Evolutionary conservation across 208 protist species (phyloP), one percentile per base, ranked within the genome.

Genomic region (Leishmania aethiopica): DNA sequence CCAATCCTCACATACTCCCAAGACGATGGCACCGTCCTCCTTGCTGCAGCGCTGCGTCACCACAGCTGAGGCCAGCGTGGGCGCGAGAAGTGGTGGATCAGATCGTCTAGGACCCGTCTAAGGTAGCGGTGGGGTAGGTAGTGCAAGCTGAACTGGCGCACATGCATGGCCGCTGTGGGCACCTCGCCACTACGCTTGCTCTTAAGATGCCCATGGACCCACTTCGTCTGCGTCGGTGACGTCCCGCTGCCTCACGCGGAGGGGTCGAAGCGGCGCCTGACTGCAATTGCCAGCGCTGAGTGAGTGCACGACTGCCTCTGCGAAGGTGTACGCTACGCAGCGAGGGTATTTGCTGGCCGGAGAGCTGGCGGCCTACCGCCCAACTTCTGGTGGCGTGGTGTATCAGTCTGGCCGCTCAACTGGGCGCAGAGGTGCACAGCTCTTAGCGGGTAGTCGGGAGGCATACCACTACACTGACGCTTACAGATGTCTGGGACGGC

Each of bases 151-250:
- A 96, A 37, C 82, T 91, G 51, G 86, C 88, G 80, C 77, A 97
- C 55, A 93, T 95, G 84, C 86, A 96, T 32, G 95, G 94, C 66
- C 90, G 92, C 51, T 96, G 89, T 11, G 91, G 82, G 45, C 77
- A 92, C 0, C 86, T 92, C 4, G 59, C 35, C 4, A 17, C 37
- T 6, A 28, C 28, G 45, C 59, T 59, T 76, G 17, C 47, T 1
- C 25, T 15, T 1, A 10, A 13, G 7, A 69, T 62, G 59, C 51
- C n/a, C n/a, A 2, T 83, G 77, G 73, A 84, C 79, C 51, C 79
- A 86, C 60, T 45, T 86, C 4, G 25, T 89, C 11, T 22, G 81
- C 19, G 32, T 83, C 3, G 79, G 53, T 22, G 47, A 81, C 40
- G 55, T 75, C 8, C 19, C 60, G 17, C 7, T 45, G 13, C 59